Conservation (phyloP, 495 filamentous ascomycete genomes). For the Aspergillus cristatus region DNA sequence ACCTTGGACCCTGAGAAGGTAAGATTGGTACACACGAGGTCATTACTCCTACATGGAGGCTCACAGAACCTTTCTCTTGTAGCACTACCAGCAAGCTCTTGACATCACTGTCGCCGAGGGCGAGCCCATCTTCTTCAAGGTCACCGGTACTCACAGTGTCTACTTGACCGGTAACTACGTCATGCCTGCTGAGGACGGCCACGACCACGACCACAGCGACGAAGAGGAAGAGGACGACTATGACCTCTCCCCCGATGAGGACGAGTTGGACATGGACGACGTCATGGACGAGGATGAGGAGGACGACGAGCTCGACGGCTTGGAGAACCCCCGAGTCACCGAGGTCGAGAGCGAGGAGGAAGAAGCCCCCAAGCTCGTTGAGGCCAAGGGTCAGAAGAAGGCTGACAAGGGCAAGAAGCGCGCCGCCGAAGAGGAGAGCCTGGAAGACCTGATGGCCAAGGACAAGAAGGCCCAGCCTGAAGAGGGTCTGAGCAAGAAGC, state of each 20-base stretch:
- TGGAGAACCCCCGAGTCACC: conserved; percentile 71
- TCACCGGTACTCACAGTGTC: conserved; percentile 79
- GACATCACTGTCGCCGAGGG: conserved; percentile 80
- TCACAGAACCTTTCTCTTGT: conserved; percentile 4
- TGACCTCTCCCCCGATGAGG: conserved; percentile 72
- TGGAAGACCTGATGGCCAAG: conserved; percentile 73
- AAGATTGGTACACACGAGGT: conserved; percentile 9
- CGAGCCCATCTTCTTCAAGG: conserved; percentile 85
- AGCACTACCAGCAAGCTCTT: conserved; percentile 94
- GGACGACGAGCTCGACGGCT: conserved; percentile 74
- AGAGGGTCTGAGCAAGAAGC: conserved; percentile 81
- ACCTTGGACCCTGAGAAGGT: conserved; percentile 82
- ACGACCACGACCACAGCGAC: conserved; percentile 51
- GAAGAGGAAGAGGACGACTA: conserved; percentile 67
- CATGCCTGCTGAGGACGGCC: conserved; percentile 45
- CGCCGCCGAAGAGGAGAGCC: conserved; percentile 55
- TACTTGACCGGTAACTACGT: conserved; percentile 96
- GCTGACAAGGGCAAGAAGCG: conserved; percentile 68
- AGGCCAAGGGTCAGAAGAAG: conserved; percentile 58
- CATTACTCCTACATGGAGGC: not conserved
- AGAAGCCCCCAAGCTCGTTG: conserved; percentile 66
- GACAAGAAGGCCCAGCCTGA: conserved; percentile 47
- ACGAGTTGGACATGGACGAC: conserved; percentile 44
- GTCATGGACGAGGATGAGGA: conserved; percentile 58
- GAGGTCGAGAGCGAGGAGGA: conserved; percentile 83